Evolutionary conservation across 495 filamentous ascomycete species (phyloP).

Genomic region (Neurospora sp.): DNA sequence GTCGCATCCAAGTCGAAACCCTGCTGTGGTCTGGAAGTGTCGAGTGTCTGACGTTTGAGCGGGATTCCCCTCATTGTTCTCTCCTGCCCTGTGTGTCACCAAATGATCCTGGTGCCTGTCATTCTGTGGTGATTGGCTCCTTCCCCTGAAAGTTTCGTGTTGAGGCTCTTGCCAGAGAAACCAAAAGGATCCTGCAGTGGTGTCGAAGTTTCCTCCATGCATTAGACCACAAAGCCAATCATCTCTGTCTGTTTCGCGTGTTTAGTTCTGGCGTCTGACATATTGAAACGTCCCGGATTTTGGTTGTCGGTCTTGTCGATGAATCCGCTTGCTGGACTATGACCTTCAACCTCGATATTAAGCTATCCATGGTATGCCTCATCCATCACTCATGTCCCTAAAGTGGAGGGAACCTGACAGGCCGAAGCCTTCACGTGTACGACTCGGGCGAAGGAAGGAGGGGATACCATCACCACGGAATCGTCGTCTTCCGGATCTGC

Average conservation of each 20-base stretch:
- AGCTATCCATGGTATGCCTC: background rate
- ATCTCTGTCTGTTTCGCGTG: constrained; percentile 7
- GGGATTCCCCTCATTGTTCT: constrained; percentile 2
- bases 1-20: constrained; percentile 12
- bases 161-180: constrained; percentile 19
- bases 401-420: background rate
- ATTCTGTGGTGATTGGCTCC: constrained; percentile 18
- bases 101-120: constrained; percentile 20
- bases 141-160: constrained; percentile 5
- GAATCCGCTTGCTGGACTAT: constrained; percentile 1
- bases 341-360: background rate
- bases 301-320: background rate
- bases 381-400: background rate
- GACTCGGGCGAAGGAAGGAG: background rate
- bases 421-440: background rate
- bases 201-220: too few relatives aligned
- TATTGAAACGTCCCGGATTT: constrained; percentile 24
- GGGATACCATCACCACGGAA: background rate
- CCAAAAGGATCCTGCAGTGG: background rate
- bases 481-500: background rate
- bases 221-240: constrained; percentile 1
- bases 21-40: constrained; percentile 7
- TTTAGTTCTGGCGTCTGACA: constrained; percentile 22
- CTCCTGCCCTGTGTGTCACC: constrained; percentile 25
- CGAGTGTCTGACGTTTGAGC: constrained; percentile 24